Percentiles rank a stretch among this genome's conserved stretches.
These are phyloP conservation scores for Cladorrhinum sp. DNA, from an alignment of 2,329 filamentous ascomycete genomes.

Conservation along the genomic window DNA sequence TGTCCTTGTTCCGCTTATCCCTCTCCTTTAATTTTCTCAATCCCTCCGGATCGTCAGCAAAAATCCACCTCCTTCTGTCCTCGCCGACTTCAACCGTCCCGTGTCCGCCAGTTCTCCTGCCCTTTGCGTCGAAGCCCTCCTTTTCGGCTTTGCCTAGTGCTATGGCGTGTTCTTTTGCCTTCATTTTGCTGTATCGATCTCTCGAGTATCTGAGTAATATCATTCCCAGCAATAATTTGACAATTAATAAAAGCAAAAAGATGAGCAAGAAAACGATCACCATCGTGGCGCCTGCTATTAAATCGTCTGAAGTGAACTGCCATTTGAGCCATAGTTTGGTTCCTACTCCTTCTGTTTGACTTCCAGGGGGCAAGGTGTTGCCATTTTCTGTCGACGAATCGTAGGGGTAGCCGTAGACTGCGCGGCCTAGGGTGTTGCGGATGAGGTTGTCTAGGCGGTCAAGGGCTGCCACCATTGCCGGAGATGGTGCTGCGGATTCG, in stretches of 20 bases:
- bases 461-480: conserved; percentile 72
- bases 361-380: conserved; percentile 23
- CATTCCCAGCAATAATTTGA: conserved; percentile 89
- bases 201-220: conserved; percentile 74
- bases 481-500: conserved; percentile 60
- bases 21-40: conserved; percentile 60
- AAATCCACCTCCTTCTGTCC: conserved; percentile 81
- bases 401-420: conserved; percentile 61
- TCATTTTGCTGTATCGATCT: conserved; percentile 78
- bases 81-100: conserved; percentile 86
- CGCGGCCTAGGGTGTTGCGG: conserved; percentile 71
- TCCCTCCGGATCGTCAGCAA: conserved; percentile 76
- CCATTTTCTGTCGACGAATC: conserved; percentile 20
- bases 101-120: conserved; percentile 75
- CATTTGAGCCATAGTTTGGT: conserved; percentile 42
- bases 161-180: conserved; percentile 58
- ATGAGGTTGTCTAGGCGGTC: conserved; percentile 76
- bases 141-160: conserved; percentile 46
- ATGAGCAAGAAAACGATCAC: conserved; percentile 78
- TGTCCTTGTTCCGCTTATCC: conserved; percentile 61
- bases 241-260: conserved; percentile 79
- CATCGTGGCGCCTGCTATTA: conserved; percentile 77
- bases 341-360: neutral
- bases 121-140: conserved; percentile 64
- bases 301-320: conserved; percentile 64